phyloP scores from a whole-genome alignment of 257 asterid species.

The Lycium ferocissimum region DNA sequence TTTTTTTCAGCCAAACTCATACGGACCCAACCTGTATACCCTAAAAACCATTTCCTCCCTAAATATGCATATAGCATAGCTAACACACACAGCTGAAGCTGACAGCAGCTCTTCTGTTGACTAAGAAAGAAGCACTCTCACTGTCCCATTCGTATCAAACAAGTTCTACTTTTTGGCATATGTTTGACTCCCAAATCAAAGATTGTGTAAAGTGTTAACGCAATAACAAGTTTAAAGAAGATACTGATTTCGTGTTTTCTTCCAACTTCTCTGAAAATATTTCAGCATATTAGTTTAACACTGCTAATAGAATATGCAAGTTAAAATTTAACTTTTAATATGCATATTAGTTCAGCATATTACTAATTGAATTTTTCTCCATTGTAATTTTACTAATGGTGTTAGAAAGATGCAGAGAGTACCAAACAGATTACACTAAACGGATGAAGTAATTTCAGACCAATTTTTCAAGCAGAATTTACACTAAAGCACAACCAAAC shows the following conservation, averaged over 20 bases:
- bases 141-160: not conserved
- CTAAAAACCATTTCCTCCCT: too few relatives aligned
- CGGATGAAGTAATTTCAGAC: too few relatives aligned
- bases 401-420: too few relatives aligned
- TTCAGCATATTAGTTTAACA: not conserved
- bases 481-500: too few relatives aligned
- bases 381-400: too few relatives aligned
- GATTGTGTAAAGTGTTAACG: not conserved
- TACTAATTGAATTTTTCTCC: too few relatives aligned
- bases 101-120: not conserved
- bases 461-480: too few relatives aligned
- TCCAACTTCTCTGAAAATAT: not conserved
- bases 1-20: too few relatives aligned
- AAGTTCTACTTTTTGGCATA: not conserved
- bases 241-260: not conserved
- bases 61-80: not conserved
- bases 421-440: too few relatives aligned
- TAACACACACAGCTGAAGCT: not conserved
- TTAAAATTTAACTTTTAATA: not conserved
- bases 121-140: not conserved
- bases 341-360: too few relatives aligned
- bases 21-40: too few relatives aligned
- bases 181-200: not conserved
- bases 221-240: not conserved
- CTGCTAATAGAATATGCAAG: not conserved